phyloP scores from a whole-genome alignment of 192 early-diverging fungal species.

The Piromyces sp. region DNA sequence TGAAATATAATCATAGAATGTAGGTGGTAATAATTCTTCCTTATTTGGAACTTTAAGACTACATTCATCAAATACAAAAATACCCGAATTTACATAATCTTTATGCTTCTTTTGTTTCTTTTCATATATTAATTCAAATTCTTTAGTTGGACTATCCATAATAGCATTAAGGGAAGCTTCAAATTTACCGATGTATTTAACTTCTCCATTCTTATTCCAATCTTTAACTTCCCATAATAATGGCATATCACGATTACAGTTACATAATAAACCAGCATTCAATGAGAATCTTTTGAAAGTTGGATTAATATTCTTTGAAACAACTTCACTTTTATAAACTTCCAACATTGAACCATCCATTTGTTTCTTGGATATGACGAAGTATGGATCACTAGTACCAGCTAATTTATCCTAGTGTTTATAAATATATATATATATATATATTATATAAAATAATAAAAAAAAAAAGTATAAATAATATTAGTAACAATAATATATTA shows the following conservation, averaged over 20 bases:
- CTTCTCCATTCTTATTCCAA: neutral
- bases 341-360: neutral
- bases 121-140: constrained; percentile 1
- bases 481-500: no score
- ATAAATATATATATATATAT: no score
- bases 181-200: neutral
- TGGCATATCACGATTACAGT: neutral
- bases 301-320: neutral
- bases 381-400: neutral
- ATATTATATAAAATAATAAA: no score
- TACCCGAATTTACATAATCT: constrained; percentile 2
- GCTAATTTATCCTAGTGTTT: neutral
- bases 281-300: neutral
- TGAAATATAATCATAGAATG: neutral
- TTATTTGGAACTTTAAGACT: neutral
- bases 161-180: neutral
- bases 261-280: neutral
- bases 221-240: neutral
- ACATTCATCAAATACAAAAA: neutral
- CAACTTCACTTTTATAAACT: neutral
- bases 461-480: no score
- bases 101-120: constrained; percentile 1
- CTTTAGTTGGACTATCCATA: neutral
- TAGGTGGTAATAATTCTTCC: neutral
- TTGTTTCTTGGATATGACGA: neutral